Percentiles rank a stretch among this genome's conserved stretches.
Conservation (phyloP, 352 stramenopile species). For the Pythium chondricola region DNA sequence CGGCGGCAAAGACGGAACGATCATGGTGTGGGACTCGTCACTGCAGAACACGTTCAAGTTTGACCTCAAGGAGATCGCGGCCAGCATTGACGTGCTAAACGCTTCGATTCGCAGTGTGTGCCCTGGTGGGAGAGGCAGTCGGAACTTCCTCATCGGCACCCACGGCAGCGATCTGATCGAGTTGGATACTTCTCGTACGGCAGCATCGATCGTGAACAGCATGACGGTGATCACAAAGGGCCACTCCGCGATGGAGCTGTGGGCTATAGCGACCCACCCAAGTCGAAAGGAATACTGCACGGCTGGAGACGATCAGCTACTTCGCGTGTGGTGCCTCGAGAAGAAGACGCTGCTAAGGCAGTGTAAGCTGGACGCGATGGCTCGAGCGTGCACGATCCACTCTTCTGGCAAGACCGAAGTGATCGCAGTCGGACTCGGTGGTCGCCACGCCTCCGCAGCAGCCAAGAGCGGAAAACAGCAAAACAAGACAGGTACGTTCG, state of each 20-base stretch:
- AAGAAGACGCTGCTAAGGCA: constrained; percentile 39
- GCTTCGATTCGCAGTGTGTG: constrained; percentile 44
- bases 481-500: constrained; percentile 63
- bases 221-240: constrained; percentile 38
- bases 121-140: constrained; percentile 17
- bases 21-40: constrained; percentile 80
- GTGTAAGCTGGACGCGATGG: constrained; percentile 36
- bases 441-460: constrained; percentile 32
- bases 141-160: constrained; percentile 76
- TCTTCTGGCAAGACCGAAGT: constrained; percentile 27
- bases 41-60: constrained; percentile 35
- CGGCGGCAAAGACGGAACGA: constrained; percentile 81
- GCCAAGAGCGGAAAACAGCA: constrained; percentile 27
- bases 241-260: constrained; percentile 74
- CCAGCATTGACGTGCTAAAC: constrained; percentile 15
- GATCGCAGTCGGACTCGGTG: constrained; percentile 56
- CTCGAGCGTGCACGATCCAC: constrained; percentile 58
- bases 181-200: constrained; percentile 39
- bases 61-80: constrained; percentile 32
- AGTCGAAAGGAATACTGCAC: constrained; percentile 62
- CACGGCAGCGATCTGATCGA: constrained; percentile 84
- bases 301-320: constrained; percentile 70
- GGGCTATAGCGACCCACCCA: constrained; percentile 76
- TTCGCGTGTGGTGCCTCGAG: constrained; percentile 72
- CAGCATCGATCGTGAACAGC: constrained; percentile 7